Conservation (phyloP, 2,329 filamentous ascomycete species). For the Leptographium radiaticola region DNA sequence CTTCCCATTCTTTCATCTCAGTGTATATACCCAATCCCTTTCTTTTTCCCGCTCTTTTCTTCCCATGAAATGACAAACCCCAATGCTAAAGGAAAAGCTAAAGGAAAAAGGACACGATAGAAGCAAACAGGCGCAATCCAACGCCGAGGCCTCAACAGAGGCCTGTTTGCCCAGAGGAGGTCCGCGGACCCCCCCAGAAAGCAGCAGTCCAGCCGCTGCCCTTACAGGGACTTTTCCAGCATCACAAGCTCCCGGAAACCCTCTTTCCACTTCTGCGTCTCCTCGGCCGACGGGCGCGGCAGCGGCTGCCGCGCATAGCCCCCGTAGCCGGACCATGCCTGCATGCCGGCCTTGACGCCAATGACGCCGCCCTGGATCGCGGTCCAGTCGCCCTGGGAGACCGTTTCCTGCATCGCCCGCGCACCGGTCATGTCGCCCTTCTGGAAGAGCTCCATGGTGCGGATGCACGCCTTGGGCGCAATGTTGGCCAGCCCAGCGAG, state of each 20-base stretch:
- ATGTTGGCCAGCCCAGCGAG: conserved; percentile 63
- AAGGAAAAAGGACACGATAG: too few relatives aligned
- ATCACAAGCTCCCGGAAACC: conserved; percentile 38
- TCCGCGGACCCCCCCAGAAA: too few relatives aligned
- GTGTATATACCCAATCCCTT: too few relatives aligned
- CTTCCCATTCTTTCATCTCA: too few relatives aligned
- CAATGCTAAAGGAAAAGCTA: too few relatives aligned
- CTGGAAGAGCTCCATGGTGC: conserved; percentile 46
- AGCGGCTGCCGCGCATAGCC: conserved; percentile 34
- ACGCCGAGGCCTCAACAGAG: too few relatives aligned
- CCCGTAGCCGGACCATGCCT: conserved; percentile 57
- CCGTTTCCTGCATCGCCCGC: conserved; percentile 47
- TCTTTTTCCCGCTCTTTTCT: too few relatives aligned
- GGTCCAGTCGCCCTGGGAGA: conserved; percentile 59
- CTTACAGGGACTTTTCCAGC: conserved; percentile 36
- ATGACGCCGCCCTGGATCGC: conserved; percentile 60
- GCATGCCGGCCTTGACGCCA: conserved; percentile 55
- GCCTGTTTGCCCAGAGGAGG: too few relatives aligned
- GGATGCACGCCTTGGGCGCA: conserved; percentile 51
- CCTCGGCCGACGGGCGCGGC: conserved; percentile 35
- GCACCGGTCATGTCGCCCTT: conserved; percentile 46
- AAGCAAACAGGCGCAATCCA: too few relatives aligned
- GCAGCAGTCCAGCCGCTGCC: too few relatives aligned
- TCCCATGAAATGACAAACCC: too few relatives aligned
- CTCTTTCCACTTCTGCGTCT: conserved; percentile 38